Conservation (phyloP, 2,329 filamentous ascomycete species). For the Boeremia exigua region DNA sequence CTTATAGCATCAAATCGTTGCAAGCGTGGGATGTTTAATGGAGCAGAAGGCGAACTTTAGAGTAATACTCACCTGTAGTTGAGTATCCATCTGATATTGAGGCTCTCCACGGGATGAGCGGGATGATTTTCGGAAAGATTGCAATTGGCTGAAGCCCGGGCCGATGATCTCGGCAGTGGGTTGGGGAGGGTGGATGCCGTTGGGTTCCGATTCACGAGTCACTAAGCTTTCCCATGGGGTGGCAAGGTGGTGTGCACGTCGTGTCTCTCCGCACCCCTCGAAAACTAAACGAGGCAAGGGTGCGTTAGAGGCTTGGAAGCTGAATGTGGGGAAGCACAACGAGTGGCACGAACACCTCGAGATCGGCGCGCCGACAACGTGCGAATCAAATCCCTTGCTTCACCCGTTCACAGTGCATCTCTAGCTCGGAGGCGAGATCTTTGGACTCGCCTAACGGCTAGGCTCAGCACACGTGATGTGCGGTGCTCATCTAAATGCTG, state of each 20-base stretch:
- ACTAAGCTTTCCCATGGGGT: slow-evolving; percentile 19
- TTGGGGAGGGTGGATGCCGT: slow-evolving; percentile 3
- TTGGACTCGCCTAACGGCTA: slow-evolving; percentile 1
- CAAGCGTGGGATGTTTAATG: background rate
- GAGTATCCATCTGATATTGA: slow-evolving; percentile 17
- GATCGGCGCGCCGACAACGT: slow-evolving; percentile 23
- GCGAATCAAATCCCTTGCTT: slow-evolving; percentile 22
- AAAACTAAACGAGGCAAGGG: slow-evolving; percentile 16
- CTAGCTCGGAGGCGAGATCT: background rate
- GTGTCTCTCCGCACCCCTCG: slow-evolving; percentile 8
- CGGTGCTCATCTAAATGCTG: background rate
- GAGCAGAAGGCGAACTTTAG: background rate
- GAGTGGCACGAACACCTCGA: slow-evolving; percentile 16
- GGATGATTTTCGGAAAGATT: slow-evolving; percentile 20
- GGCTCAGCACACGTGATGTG: slow-evolving; percentile 6
- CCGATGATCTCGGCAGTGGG: slow-evolving; percentile 16
- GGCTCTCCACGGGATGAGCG: slow-evolving; percentile 5
- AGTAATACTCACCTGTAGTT: slow-evolving; percentile 15
- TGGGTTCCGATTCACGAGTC: slow-evolving; percentile 1
- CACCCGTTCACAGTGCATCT: background rate
- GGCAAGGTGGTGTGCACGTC: slow-evolving; percentile 11
- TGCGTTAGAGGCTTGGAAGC: slow-evolving; percentile 17
- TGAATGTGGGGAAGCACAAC: slow-evolving; percentile 15
- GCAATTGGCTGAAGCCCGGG: slow-evolving; percentile 20
- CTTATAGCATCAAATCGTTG: slow-evolving; percentile 7